Base-by-base conservation (phyloP, 2,329 filamentous ascomycete genomes). In the Fusarium heterosporum region DNA sequence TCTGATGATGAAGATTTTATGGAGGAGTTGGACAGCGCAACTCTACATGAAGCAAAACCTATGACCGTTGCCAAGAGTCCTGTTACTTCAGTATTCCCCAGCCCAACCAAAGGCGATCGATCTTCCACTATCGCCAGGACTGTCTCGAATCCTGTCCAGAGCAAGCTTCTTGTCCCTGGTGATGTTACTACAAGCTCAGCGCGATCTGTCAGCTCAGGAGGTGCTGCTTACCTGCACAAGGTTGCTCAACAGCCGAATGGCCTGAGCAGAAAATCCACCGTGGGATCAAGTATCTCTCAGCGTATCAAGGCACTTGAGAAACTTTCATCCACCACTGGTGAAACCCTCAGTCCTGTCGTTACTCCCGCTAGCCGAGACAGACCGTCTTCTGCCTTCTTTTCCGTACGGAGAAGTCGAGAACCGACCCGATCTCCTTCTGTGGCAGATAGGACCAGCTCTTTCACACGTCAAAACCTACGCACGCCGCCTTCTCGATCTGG, bases 241-340 rank as follows among this genome's bases (percentile, higher is more conserved):
- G 79, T 85, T 46, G 81, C 80, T 9, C 86, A 85, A 64, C 85
- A 87, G 69, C 78, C 82, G 29, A 77, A 75, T 42, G 78, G 78
- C 14, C 74, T 90, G 48, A 81, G 84, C 45, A 77, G 75, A 55
- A 96, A 94, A 76, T 85, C 90, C 68, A 96, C 92, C 72, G 87
- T 98, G 25, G 94, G 93, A 9, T 93, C 92, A 10, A 93, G 93
- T 70, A 97, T 99, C 62, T 96, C 95, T 4, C 93, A 95, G 76
- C 90, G 96, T 40, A 98, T 98, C 77, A 96, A 97, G 78, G 93
- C 94, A 8, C 83, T 99, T 52, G 92, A 97, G 75, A 94, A 93
- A 77, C 85, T 96, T 68, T 85, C 89, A 60, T 79, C 84, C 11
- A 65, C 75, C 55, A 64, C 70, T 11, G 72, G 62, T 6, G 78